Evolutionary conservation across 352 stramenopile genomes (phyloP).

Genomic region (Thraustochytrium striatum): DNA sequence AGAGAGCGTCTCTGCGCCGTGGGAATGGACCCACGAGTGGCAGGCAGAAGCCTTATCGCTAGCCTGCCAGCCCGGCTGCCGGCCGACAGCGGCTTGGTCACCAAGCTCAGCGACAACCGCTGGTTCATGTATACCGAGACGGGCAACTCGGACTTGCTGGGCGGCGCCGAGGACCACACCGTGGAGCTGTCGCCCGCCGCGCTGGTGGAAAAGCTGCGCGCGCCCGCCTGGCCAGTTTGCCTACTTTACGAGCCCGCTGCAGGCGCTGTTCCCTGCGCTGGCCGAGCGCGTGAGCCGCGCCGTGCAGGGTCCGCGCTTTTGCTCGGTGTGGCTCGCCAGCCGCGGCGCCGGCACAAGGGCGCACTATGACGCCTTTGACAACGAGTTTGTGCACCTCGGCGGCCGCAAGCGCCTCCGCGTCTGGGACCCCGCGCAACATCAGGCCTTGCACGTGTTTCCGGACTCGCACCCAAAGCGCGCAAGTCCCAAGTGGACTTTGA

Average conservation of each 20-base stretch:
- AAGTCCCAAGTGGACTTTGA: conserved; percentile 57
- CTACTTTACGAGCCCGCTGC: conserved; percentile 10
- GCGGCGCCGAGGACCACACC: background rate
- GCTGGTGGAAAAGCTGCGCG: background rate
- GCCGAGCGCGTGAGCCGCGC: background rate
- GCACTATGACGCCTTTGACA: conserved; percentile 57
- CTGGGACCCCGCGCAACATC: conserved; percentile 36
- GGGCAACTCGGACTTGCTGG: conserved; percentile 14
- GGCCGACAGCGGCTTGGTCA: too few species aligned
- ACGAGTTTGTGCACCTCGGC: conserved; percentile 52
- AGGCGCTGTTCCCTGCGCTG: background rate
- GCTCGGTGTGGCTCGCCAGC: conserved; percentile 54
- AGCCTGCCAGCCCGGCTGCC: too few species aligned
- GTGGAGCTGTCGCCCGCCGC: background rate
- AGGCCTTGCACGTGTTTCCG: conserved; percentile 52
- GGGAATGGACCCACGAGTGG: too few species aligned
- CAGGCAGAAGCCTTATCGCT: too few species aligned
- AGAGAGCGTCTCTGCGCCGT: too few species aligned
- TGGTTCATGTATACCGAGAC: conserved; percentile 48
- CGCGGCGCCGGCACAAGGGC: conserved; percentile 49
- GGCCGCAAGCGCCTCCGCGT: conserved; percentile 52
- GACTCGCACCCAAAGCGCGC: conserved; percentile 54
- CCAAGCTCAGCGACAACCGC: conserved; percentile 12
- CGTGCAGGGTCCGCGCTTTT: background rate
- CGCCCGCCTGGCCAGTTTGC: background rate